phyloP scores from a whole-genome alignment of 495 filamentous ascomycete genomes.

The Annulohypoxylon stygium region DNA sequence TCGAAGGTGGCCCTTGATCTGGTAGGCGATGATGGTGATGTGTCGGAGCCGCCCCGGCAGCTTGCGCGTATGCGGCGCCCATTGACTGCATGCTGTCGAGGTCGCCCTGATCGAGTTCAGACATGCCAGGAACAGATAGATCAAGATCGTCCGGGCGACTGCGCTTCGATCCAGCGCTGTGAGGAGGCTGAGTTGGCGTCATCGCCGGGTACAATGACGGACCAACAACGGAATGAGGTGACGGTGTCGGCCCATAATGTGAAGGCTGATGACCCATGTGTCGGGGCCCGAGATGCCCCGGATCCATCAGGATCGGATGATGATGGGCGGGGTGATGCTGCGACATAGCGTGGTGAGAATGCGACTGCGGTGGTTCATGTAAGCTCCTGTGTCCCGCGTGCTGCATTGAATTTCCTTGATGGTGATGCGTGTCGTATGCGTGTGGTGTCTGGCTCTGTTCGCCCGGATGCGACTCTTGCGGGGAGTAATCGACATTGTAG shows the following conservation, averaged over 20 bases:
- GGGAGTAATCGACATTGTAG: constrained; percentile 74
- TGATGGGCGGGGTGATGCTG: constrained; percentile 65
- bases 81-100: constrained; percentile 65
- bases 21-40: constrained; percentile 83
- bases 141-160: constrained; percentile 64
- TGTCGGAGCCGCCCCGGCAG: constrained; percentile 57
- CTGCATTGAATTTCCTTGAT: constrained; percentile 55
- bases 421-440: constrained; percentile 66
- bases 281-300: constrained; percentile 59
- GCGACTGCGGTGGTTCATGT: constrained; percentile 59
- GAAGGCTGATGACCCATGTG: constrained; percentile 62
- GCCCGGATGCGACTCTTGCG: constrained; percentile 69
- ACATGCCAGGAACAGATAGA: constrained; percentile 64
- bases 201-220: constrained; percentile 61
- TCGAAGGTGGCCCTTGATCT: constrained; percentile 70
- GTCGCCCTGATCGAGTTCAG: constrained; percentile 61
- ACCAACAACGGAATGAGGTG: constrained; percentile 58
- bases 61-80: constrained; percentile 58
- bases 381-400: constrained; percentile 59
- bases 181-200: constrained; percentile 57
- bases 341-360: constrained; percentile 62
- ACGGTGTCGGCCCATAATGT: constrained; percentile 58
- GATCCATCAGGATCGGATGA: constrained; percentile 64
- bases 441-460: constrained; percentile 65
- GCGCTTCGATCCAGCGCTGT: constrained; percentile 60